Evolutionary conservation across 768 basidiomycete genomes (phyloP).

Genomic region (Phallus indusiatus): DNA sequence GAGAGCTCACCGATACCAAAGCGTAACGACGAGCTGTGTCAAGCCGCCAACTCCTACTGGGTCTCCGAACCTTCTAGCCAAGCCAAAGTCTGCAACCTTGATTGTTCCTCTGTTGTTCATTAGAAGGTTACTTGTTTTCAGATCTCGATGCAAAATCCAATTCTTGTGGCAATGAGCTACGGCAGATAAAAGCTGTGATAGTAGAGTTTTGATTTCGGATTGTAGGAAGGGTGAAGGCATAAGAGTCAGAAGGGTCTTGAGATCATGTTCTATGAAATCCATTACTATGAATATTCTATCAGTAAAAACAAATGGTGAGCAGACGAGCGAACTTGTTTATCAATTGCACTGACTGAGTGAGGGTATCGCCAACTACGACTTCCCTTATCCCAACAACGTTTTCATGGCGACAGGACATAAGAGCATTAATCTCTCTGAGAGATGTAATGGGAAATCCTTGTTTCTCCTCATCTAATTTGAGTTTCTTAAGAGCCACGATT

Average conservation of each 20-base stretch:
- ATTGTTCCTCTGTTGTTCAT: constrained; percentile 99
- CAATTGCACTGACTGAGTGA: constrained; percentile 83
- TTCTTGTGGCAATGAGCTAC: constrained; percentile 90
- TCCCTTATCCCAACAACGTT: constrained; percentile 97
- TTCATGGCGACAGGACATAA: constrained; percentile 90
- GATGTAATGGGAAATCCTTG: constrained; percentile 98
- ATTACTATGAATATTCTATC: constrained; percentile 94
- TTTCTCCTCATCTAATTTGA: constrained; percentile 98
- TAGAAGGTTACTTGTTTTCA: constrained; percentile 94
- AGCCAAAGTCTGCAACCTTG: constrained; percentile 97
- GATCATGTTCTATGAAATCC: constrained; percentile 99
- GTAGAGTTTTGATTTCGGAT: constrained; percentile 95
- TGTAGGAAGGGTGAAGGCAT: constrained; percentile 97
- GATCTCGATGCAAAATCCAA: constrained; percentile 95
- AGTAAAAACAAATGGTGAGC: constrained; percentile 1
- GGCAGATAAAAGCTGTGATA: constrained; percentile 89
- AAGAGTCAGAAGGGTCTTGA: constrained; percentile 87
- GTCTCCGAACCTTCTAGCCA: constrained; percentile 92
- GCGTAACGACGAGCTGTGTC: constrained; percentile 95
- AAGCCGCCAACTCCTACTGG: constrained; percentile 94
- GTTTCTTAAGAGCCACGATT: constrained; percentile 93
- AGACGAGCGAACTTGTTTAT: neutral
- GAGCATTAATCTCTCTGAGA: constrained; percentile 88
- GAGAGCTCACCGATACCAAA: constrained; percentile 87
- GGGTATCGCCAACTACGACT: constrained; percentile 95